phyloP scores from a whole-genome alignment of 2,329 filamentous ascomycete genomes.

The Trichoderma arundinaceum region DNA sequence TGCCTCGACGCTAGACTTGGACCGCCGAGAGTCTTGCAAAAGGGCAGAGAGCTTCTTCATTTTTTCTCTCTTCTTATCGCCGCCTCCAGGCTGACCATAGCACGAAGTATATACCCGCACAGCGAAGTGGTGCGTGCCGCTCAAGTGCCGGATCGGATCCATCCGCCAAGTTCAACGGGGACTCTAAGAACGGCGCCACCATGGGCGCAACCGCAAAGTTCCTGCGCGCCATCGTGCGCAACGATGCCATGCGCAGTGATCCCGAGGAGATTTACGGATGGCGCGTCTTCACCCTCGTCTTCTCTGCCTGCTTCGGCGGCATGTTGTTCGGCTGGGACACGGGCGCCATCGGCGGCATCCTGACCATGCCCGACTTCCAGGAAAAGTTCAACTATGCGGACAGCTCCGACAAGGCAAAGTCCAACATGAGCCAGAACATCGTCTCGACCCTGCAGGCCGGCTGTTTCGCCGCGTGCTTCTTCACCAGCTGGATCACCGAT shows the following conservation, averaged over 20 bases:
- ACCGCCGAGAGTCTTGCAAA: neutral
- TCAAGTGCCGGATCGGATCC: conserved; percentile 8
- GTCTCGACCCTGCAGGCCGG: conserved; percentile 74
- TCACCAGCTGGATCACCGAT: conserved; percentile 60
- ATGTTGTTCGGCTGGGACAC: conserved; percentile 60
- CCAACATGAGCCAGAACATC: conserved; percentile 67
- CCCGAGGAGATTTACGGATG: conserved; percentile 73
- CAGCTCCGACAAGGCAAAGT: conserved; percentile 42
- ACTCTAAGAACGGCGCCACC: conserved; percentile 4
- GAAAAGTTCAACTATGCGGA: conserved; percentile 47
- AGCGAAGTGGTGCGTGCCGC: no score
- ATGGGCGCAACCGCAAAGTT: conserved; percentile 53
- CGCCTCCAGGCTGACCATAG: no score
- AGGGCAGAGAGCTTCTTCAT: neutral
- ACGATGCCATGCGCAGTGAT: conserved; percentile 73
- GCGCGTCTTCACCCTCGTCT: conserved; percentile 68
- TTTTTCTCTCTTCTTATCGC: neutral
- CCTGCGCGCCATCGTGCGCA: conserved; percentile 64
- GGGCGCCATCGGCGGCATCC: conserved; percentile 70
- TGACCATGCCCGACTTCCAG: conserved; percentile 65
- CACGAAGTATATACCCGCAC: no score
- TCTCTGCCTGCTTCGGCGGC: conserved; percentile 71
- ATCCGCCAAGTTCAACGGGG: neutral
- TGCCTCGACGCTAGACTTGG: neutral
- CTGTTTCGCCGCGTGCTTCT: conserved; percentile 68